Conservation (phyloP, 1,284 basidiomycete genomes). For the Peniophora sp. region DNA sequence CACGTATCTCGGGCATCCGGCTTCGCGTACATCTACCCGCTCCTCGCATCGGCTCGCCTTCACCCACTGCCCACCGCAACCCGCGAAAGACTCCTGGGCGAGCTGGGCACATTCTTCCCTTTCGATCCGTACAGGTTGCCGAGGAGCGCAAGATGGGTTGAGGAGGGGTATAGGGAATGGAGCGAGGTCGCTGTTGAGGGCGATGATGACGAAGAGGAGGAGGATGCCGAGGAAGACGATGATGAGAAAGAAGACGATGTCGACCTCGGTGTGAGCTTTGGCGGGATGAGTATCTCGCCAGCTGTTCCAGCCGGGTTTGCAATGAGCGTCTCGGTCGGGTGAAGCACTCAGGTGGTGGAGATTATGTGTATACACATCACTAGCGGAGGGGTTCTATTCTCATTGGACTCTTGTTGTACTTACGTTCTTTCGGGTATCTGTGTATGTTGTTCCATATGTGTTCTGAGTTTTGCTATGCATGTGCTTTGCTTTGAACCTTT, state of each 20-base stretch:
- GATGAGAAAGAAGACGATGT: constrained; percentile 27
- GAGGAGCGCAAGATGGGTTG: constrained; percentile 59
- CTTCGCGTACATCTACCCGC: constrained; percentile 93
- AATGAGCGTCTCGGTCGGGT: too few species aligned
- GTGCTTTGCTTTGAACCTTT: background rate
- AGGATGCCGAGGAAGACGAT: constrained; percentile 37
- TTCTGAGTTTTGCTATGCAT: too few species aligned
- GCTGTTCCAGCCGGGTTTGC: constrained; percentile 6
- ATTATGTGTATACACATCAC: background rate
- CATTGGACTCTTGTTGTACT: background rate
- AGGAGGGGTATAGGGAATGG: constrained; percentile 73
- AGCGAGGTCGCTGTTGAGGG: constrained; percentile 64
- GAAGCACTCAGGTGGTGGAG: too few species aligned
- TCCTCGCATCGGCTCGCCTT: constrained; percentile 80
- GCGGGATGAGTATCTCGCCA: constrained; percentile 76
- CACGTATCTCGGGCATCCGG: constrained; percentile 85
- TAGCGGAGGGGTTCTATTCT: background rate
- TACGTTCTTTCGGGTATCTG: background rate
- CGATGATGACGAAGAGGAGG: constrained; percentile 60
- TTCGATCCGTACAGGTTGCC: constrained; percentile 97
- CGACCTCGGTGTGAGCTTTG: constrained; percentile 56
- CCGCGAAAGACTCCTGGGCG: constrained; percentile 44
- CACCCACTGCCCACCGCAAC: constrained; percentile 31
- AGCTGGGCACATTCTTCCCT: constrained; percentile 94
- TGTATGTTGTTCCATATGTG: background rate